These are phyloP conservation scores for Adansonia rubrostipa DNA, from an alignment of 441 rosid genomes.

Conservation along the genomic window DNA sequence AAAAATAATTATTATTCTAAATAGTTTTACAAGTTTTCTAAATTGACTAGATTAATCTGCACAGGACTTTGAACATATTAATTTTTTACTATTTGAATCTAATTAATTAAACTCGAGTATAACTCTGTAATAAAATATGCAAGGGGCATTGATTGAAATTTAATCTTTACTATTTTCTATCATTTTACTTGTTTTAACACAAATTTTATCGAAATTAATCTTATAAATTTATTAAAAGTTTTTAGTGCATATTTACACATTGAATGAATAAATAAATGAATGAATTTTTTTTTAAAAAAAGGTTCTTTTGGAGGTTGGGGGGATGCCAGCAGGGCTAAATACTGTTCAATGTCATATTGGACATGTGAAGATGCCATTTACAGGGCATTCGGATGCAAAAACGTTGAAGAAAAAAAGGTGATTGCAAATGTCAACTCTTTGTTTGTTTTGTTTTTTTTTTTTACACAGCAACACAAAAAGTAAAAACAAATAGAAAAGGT, in stretches of 20 bases:
- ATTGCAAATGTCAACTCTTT: conserved; percentile 15
- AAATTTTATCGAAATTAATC: no score
- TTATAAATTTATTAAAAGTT: background rate
- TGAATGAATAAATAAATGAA: background rate
- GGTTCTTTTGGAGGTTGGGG: background rate
- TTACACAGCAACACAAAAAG: background rate
- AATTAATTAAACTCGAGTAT: no score
- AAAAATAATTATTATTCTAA: no score
- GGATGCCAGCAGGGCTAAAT: background rate
- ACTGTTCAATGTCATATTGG: conserved; percentile 1
- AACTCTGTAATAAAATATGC: no score
- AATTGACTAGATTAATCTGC: no score
- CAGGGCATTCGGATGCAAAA: background rate
- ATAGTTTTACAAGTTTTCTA: no score
- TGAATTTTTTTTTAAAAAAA: background rate
- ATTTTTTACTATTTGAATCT: no score
- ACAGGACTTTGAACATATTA: no score
- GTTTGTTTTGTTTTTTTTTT: background rate
- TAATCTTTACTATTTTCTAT: no score
- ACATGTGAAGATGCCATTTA: background rate
- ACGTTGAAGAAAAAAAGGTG: background rate
- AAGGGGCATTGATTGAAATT: no score
- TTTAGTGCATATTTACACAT: background rate
- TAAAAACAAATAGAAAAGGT: background rate
- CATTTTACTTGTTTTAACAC: background rate